Evolutionary conservation across 805 yeast species (phyloP), one percentile per base, ranked within the genome.

Genomic region (Lipomyces lipofer): DNA sequence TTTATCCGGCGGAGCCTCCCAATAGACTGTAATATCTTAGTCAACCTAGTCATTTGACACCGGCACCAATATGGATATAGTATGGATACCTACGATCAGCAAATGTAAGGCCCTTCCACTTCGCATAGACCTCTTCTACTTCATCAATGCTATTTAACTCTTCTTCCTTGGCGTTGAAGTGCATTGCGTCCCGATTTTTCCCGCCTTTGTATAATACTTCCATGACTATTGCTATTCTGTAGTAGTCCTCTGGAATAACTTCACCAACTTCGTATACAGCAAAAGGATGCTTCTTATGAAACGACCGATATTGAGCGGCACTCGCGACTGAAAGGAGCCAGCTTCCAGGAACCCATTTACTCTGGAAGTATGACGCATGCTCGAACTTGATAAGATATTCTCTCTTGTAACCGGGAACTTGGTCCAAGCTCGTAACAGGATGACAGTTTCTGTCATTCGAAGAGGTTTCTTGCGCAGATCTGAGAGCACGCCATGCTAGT

Each of bases 361-460:
- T 32, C 19, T 42, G 39, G 27, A 53, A 48, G 40, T 58, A 59
- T 5, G 63, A 58, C 6, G 50, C 48, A 5, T 40, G 36, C 13
- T 42, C 51, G 42, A 51, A 54, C 25, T 59, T 59, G 30, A 59
- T 49, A 7, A 50, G 45, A 27, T 59, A 59, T 24, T 59, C 59
- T 25, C 60, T 39, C 12, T 56, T 15, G 40, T 45, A 38, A 5
- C 43, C 52, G 4, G 52, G 54, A 4, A 54, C 35, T 7, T 29
- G 22, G 10, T 13, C 24, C 9, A 53, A n/a, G 10, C 15, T 17
- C 25, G 12, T 30, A 27, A 9, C 15, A 6, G n/a, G n/a, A n/a
- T n/a, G 49, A 44, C 15, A 15, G 12, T 9, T 15, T 12, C n/a
- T 10, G 1, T 44, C 48, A 15, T 44, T 7, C 22, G 46, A 13